Percentiles rank a stretch among this genome's conserved stretches.
phyloP scores from a whole-genome alignment of 1,284 basidiomycete genomes.

The Inonotus hispidus region DNA sequence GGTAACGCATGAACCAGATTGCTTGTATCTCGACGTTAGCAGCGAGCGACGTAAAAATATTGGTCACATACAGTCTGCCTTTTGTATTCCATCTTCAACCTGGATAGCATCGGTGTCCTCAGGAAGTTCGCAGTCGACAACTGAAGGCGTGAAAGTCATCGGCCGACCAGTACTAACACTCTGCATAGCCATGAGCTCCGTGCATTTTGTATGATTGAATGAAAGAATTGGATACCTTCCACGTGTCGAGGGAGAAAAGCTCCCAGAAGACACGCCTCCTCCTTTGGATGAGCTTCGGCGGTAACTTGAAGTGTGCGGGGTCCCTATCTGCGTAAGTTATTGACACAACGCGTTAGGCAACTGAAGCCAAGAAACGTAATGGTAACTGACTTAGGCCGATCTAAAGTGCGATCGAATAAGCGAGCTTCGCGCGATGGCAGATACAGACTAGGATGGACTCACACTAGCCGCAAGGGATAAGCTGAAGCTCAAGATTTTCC shows the following conservation, averaged over 20 bases:
- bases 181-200: background rate
- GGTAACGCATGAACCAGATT: background rate
- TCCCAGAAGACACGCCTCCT: constrained; percentile 15
- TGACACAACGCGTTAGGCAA: background rate
- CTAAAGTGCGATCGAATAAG: background rate
- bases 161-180: constrained; percentile 14
- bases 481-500: constrained; percentile 25
- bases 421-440: too few species aligned
- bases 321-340: constrained; percentile 7
- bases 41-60: background rate
- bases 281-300: constrained; percentile 6
- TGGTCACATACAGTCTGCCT: background rate
- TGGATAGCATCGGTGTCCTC: constrained; percentile 4
- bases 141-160: constrained; percentile 6
- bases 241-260: constrained; percentile 1
- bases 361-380: background rate
- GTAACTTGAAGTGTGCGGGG: constrained; percentile 9
- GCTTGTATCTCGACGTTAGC: background rate
- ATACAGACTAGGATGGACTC: constrained; percentile 11
- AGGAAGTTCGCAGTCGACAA: constrained; percentile 17
- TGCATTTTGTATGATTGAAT: background rate
- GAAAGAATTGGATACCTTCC: background rate
- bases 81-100: background rate
- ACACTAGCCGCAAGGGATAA: constrained; percentile 26
- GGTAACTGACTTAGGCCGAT: constrained; percentile 14